Base-by-base conservation (phyloP, 345 rosid species). In the Hibiscus syriacus region DNA sequence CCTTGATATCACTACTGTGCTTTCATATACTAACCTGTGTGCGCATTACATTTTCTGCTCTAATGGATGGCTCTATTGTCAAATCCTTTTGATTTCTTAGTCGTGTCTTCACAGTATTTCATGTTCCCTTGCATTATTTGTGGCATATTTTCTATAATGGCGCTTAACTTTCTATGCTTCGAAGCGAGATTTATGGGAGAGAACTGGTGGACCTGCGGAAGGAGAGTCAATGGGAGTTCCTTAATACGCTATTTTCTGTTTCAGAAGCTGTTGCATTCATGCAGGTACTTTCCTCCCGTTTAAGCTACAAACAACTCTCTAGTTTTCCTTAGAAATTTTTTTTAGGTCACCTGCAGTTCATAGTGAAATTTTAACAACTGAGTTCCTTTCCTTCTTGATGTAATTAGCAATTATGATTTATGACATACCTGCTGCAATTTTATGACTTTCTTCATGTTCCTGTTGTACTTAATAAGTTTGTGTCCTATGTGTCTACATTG, bases 191-290 rank as follows among this genome's bases (percentile, higher is more conserved):
- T 70, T 93, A 93, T 65, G 96, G 97, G 79, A 84, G 98, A 72
- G 98, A 93, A 74, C 85, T 88, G 67, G 92, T 93, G 76, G 98
- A 88, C 76, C 79, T 93, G 69, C 92, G 98, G 73, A 93, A 90
- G 73, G 88, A 90, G 80, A 81, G 77, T 68, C 92, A 87, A 46
- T 92, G 97, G 98, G 97, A 79, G 74, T 92, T 92, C 74, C 90
- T 92, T 73, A 90, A 92, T 74, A 92, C 98, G 2, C 78, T 92
- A 19, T 92, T 92, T 77, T 92, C 98, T 43, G 98, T 92, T 69
- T 92, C 98, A 43, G 98, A 92, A 79, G 98, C 93, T 60, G 90
- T 92, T 73, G 96, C 97, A 36, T 92, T 78, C 77, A 88, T 89
- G 86, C 97, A 92, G 93, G 98, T 90, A 76, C 56, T 19, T 66